Base-by-base conservation (phyloP, 345 rosid genomes). In the Pistacia vera region DNA sequence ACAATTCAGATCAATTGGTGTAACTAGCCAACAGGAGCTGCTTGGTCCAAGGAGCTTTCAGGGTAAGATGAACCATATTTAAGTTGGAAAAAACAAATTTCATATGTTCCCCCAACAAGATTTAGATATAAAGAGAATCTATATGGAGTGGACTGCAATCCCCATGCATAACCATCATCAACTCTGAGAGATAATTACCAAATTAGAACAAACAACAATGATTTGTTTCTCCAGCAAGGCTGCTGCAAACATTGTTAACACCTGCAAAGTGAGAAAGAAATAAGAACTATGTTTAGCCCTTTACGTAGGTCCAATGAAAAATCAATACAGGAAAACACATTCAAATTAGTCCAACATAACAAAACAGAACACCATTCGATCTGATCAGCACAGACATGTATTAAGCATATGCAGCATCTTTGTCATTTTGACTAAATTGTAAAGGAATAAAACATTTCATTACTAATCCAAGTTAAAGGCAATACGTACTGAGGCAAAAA, bases 221-320 rank as follows among this genome's bases (percentile, higher is more conserved):
- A 92, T 95, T 85, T 92, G 97, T 81, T 95, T 95, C 85, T 93
- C 99, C 74, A 90, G 88, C 65, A 95, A 81, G 76, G 98, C 97
- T 77, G 87, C 96, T 13, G 99, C 89, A 83, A 95, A 79, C 71
- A 95, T 78, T 66, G 90, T 86, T 81, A 95, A 80, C 73, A 95
- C 89, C 99, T 93, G 92, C 81, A 78, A 52, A 72, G 46, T 3
- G 56, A 67, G 64, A 28, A 63, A 74, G 55, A 75, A 81, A 77
- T 61, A 76, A 72, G 69, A 17, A 30, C 38, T 25, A 46, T 4
- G 30, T 12, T 61, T 11, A 72, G 46, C 20, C 35, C 60, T 72
- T 2, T 44, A 25, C 8, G 1, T 28, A 59, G 46, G 25, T 36
- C 55, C 54, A 61, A 20, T 9, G 30, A 3, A 66, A 41, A 30